phyloP scores from a whole-genome alignment of 768 basidiomycete genomes.

The Termitomyces sp. region DNA sequence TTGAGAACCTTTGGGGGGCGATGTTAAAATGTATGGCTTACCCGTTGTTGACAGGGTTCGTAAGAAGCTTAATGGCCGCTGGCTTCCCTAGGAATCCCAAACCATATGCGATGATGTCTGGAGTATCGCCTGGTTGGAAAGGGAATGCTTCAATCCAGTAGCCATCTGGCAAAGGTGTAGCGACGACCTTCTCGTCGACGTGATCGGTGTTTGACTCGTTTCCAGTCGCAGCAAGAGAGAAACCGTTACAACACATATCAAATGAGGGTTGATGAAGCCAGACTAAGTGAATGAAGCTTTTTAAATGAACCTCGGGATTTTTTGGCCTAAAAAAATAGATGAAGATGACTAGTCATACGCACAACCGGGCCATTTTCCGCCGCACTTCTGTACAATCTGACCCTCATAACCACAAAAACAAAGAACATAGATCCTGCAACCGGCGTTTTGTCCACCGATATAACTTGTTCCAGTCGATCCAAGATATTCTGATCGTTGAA shows the following conservation, averaged over 20 bases:
- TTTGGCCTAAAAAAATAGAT: neutral
- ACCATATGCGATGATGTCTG: constrained; percentile 3
- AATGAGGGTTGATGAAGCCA: neutral
- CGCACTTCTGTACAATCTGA: neutral
- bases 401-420: neutral
- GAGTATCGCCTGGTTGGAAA: neutral
- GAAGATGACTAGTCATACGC: neutral
- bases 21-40: neutral
- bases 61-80: neutral
- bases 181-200: neutral
- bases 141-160: constrained; percentile 2
- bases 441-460: neutral
- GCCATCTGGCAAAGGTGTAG: neutral
- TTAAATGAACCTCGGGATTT: neutral
- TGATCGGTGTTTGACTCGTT: neutral
- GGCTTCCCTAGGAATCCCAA: neutral
- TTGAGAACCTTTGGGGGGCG: too few species aligned
- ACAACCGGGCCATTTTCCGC: neutral
- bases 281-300: neutral
- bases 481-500: too few species aligned
- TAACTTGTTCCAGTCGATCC: neutral
- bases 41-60: neutral
- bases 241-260: neutral
- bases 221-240: neutral
- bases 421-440: neutral